A percentile compares a stretch with the other conserved stretches of the same genome.
Conservation (phyloP, 768 basidiomycete genomes). For the Chlorophyllum brunneum region DNA sequence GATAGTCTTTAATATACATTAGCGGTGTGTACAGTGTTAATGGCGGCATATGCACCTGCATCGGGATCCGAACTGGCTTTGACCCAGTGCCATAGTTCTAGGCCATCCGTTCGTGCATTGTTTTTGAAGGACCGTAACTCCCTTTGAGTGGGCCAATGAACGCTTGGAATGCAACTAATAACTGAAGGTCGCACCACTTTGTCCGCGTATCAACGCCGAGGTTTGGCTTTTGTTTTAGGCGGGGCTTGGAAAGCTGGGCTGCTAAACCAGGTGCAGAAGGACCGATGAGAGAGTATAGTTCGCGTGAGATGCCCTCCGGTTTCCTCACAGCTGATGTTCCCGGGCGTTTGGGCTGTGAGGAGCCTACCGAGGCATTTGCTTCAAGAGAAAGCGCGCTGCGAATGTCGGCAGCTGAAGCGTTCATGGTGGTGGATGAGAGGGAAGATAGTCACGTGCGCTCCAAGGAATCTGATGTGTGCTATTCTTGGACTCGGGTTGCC, state of each 20-base stretch:
- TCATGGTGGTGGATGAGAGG: constrained; percentile 38
- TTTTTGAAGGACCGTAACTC: constrained; percentile 75
- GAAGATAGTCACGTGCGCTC: constrained; percentile 22
- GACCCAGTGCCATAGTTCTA: constrained; percentile 83
- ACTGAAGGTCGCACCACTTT: constrained; percentile 57
- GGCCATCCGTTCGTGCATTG: constrained; percentile 56
- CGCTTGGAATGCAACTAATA: neutral
- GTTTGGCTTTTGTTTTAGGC: constrained; percentile 84
- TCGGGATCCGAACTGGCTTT: constrained; percentile 55
- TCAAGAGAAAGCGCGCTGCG: constrained; percentile 76
- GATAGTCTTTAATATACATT: constrained; percentile 51
- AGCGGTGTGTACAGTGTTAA: neutral
- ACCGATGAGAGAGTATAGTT: constrained; percentile 94
- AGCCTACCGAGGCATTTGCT: constrained; percentile 34
- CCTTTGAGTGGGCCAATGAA: constrained; percentile 40
- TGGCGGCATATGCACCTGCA: constrained; percentile 39
- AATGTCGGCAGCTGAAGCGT: constrained; percentile 74
- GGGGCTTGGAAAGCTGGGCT: constrained; percentile 74
- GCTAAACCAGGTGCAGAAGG: constrained; percentile 84
- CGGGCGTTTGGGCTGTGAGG: constrained; percentile 42
- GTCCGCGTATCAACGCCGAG: constrained; percentile 56
- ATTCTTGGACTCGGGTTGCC: neutral
- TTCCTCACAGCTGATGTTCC: constrained; percentile 45
- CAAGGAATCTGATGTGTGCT: neutral
- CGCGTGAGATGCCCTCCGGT: constrained; percentile 89